Conservation (phyloP, 176 grass and related monocot species). For the Olyra latifolia region DNA sequence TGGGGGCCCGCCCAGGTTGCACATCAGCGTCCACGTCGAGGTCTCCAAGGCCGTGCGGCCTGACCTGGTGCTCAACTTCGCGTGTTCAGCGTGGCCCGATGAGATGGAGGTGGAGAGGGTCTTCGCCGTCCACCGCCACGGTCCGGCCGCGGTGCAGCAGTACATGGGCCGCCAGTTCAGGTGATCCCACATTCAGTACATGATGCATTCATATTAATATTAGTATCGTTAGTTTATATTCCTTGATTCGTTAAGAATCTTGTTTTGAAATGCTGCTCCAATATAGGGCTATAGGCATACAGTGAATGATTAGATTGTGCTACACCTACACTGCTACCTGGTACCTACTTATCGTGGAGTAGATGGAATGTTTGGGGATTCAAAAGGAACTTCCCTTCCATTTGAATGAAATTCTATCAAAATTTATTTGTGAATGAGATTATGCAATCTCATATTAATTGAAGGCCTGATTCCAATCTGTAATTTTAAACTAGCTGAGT, state of each 20-base stretch:
- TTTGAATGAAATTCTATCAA: neutral
- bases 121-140: constrained; percentile 41
- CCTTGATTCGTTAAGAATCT: neutral
- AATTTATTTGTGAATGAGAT: neutral
- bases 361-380: neutral
- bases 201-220: neutral
- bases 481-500: too few species aligned
- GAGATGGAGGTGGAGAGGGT: constrained; percentile 66
- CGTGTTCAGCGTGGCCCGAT: constrained; percentile 82
- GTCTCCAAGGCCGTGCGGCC: constrained; percentile 48
- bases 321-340: too few species aligned
- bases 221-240: neutral
- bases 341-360: neutral
- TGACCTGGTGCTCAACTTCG: constrained; percentile 47
- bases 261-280: neutral
- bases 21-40: constrained; percentile 74
- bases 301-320: neutral
- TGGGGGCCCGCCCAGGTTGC: constrained; percentile 35
- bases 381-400: neutral
- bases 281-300: neutral
- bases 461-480: too few species aligned
- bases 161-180: constrained; percentile 67
- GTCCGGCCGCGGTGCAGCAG: constrained; percentile 24
- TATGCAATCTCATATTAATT: neutral
- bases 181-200: constrained; percentile 34